Evolutionary conservation across 345 rosid genomes (phyloP).

Genomic region (Populus euphratica): DNA sequence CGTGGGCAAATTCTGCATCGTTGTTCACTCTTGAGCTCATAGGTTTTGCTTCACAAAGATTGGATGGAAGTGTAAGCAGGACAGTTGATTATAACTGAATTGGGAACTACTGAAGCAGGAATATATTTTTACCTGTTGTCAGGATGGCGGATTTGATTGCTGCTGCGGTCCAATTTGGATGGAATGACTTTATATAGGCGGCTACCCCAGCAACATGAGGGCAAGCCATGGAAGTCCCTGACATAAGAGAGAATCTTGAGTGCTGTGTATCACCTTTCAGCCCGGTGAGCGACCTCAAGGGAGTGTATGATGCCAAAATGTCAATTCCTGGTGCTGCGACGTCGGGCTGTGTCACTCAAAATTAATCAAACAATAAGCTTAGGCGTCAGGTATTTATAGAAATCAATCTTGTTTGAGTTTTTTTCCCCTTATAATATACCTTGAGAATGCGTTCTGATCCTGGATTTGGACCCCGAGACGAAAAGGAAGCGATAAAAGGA

Average conservation of each 20-base stretch:
- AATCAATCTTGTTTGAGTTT: background rate
- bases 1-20: constrained; percentile 74
- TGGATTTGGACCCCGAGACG: constrained; percentile 90
- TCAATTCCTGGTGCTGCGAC: constrained; percentile 82
- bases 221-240: constrained; percentile 93
- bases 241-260: constrained; percentile 67
- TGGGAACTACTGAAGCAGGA: background rate
- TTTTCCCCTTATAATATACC: constrained; percentile 23
- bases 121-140: constrained; percentile 56
- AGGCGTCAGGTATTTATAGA: background rate
- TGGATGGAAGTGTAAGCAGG: background rate
- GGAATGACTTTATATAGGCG: constrained; percentile 89
- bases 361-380: background rate
- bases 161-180: constrained; percentile 72
- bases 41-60: constrained; percentile 49
- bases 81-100: too few species aligned
- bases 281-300: constrained; percentile 67
- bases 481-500: constrained; percentile 78
- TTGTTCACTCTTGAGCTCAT: constrained; percentile 49
- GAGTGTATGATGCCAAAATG: constrained; percentile 86
- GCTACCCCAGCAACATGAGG: constrained; percentile 88
- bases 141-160: constrained; percentile 88
- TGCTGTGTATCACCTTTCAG: constrained; percentile 70
- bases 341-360: constrained; percentile 58
- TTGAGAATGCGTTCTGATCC: constrained; percentile 66